Percentiles rank a stretch among this genome's conserved stretches.
Conservation (phyloP, 139 green algal species). For the Chlorella sp. region DNA sequence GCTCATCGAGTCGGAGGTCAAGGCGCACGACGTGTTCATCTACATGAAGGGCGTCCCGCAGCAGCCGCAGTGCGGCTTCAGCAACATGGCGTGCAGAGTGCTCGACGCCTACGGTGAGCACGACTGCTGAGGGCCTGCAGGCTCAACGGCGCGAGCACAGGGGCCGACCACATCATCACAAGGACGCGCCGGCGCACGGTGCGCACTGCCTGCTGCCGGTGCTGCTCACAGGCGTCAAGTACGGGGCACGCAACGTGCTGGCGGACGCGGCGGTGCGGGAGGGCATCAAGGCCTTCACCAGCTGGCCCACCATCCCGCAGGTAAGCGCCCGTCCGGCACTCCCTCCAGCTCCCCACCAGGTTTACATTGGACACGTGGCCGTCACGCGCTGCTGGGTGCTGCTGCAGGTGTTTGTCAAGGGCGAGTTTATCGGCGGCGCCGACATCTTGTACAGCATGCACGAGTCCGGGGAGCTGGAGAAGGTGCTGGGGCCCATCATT, state of each 20-base stretch:
- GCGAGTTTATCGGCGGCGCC: conserved; percentile 90
- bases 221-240: conserved; percentile 62
- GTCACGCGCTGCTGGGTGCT: no score
- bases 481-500: background rate
- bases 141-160: no score
- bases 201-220: background rate
- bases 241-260: conserved; percentile 82
- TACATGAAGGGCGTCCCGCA: conserved; percentile 93
- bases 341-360: background rate
- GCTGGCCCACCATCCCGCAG: conserved; percentile 95
- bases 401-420: conserved; percentile 85
- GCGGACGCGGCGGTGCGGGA: conserved; percentile 76
- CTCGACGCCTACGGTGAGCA: conserved; percentile 79
- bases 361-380: no score
- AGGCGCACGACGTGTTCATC: conserved; percentile 72
- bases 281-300: conserved; percentile 88
- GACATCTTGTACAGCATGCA: conserved; percentile 96
- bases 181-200: no score
- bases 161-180: no score
- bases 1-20: conserved; percentile 70
- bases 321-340: conserved; percentile 17
- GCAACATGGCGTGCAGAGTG: conserved; percentile 80
- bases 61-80: conserved; percentile 89
- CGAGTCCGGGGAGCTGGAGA: conserved; percentile 77
- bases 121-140: background rate